phyloP scores from a whole-genome alignment of 192 early-diverging fungal genomes.

The Podila horticola region DNA sequence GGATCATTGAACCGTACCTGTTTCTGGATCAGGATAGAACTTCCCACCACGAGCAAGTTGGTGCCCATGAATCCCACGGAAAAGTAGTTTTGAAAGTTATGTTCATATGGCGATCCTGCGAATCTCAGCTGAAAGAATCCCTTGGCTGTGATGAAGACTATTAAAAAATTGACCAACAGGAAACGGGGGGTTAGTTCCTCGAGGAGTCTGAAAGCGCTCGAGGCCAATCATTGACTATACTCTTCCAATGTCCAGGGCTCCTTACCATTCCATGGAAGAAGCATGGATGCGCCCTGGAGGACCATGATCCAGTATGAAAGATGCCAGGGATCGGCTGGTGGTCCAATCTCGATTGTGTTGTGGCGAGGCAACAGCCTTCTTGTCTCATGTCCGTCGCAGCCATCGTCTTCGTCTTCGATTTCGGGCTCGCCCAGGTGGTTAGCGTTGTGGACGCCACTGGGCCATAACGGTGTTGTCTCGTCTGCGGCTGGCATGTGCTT shows the following conservation, averaged over 20 bases:
- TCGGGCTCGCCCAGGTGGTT: conserved; percentile 13
- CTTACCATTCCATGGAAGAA: conserved; percentile 83
- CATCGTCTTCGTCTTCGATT: conserved; percentile 1
- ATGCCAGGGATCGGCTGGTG: conserved; percentile 57
- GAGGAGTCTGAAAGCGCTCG: not conserved
- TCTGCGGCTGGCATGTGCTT: conserved; percentile 15
- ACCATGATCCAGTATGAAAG: conserved; percentile 73
- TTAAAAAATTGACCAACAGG: not conserved
- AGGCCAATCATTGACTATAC: not conserved
- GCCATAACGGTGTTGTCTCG: conserved; percentile 35
- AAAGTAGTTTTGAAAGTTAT: conserved; percentile 85
- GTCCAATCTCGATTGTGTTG: conserved; percentile 24
- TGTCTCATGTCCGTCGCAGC: not conserved
- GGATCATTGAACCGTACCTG: conserved; percentile 34
- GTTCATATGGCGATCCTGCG: conserved; percentile 63
- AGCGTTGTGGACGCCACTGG: conserved; percentile 15
- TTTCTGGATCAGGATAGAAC: conserved; percentile 63
- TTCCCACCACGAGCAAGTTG: conserved; percentile 64
- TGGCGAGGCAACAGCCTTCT: conserved; percentile 5
- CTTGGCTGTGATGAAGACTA: conserved; percentile 81
- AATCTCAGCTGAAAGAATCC: conserved; percentile 77
- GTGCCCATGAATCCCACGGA: conserved; percentile 69
- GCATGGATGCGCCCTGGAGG: conserved; percentile 77
- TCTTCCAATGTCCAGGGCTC: not conserved
- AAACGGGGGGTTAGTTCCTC: too few relatives aligned